Conservation (phyloP, 805 yeast genomes). For the Candida germanica region DNA sequence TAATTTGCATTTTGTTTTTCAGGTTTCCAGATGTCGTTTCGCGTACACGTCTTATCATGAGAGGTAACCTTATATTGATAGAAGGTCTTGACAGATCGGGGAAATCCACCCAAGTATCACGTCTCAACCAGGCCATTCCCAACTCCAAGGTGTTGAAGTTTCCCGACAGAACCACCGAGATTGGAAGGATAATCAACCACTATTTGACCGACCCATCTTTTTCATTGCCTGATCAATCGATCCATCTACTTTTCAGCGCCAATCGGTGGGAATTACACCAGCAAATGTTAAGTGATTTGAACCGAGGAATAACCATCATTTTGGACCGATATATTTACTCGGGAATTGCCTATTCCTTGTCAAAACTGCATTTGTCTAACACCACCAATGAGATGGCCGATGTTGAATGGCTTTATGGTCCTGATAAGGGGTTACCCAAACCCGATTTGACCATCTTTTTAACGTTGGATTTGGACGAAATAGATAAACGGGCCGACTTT, state of each 20-base stretch:
- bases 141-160: slow-evolving; percentile 57
- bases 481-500: slow-evolving; percentile 65
- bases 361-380: slow-evolving; percentile 48
- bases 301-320: slow-evolving; percentile 57
- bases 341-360: slow-evolving; percentile 88
- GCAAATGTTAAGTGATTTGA: slow-evolving; percentile 43
- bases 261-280: slow-evolving; percentile 85
- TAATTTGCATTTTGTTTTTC: too few relatives aligned
- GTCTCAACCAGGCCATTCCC: slow-evolving; percentile 21
- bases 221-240: slow-evolving; percentile 67
- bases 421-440: slow-evolving; percentile 80
- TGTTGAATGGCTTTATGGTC: slow-evolving; percentile 72
- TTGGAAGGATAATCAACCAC: slow-evolving; percentile 74
- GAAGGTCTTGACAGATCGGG: slow-evolving; percentile 97
- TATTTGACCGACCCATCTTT: slow-evolving; percentile 57
- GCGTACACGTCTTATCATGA: too few relatives aligned
- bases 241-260: slow-evolving; percentile 86
- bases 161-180: slow-evolving; percentile 82
- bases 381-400: slow-evolving; percentile 29
- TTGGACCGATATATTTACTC: slow-evolving; percentile 89
- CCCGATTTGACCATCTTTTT: slow-evolving; percentile 85
- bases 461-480: slow-evolving; percentile 48
- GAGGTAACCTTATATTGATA: slow-evolving; percentile 76
- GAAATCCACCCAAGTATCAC: slow-evolving; percentile 74
- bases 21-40: too few relatives aligned